Base-by-base conservation (phyloP, 2,329 filamentous ascomycete species). In the Chrysosphaeria jannelii region DNA sequence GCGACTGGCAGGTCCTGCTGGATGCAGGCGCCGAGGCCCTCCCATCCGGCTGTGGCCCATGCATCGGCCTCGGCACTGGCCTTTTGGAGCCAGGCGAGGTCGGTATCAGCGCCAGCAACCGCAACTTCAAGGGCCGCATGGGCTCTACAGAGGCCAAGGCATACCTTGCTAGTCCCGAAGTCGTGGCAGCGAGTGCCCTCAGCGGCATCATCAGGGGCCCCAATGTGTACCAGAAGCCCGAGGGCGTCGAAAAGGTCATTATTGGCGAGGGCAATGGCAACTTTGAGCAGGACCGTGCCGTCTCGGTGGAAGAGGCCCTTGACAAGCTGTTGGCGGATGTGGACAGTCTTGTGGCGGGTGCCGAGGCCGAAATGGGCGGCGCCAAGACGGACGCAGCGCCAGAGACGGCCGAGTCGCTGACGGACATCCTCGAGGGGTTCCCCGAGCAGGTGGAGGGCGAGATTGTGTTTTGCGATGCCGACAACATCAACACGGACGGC, bases 51-150 rank as follows among this genome's bases (percentile, higher is more conserved):
- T 91, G 79, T 32, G 76, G 64, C 0, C 68, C 71, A 0, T 91
- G 81, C 37, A 91, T 93, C 30, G 79, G 79, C 6, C 55, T 89
- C 8, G 39, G 25, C 39, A 0, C 54, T 0, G 79, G 79, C 18
- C 51, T 90, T 0, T 54, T 90, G 1, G 67, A 91, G 40, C 55
- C 60, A 2, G 75, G 72, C n/a, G 78, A 91, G 45, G 64, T 78
- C 7, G 78, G 78, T 12, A 79, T 91, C 33, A 66, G 56, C 29
- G 74, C 76, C 0, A 65, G 55, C 24, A 91, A 91, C 48, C 55
- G 79, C 8, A 90, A 90, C 42, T 91, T 79, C 51, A 78, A 79
- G 43, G 79, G 78, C 0, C 62, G 79, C 3, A 88, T 91, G 72
- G 79, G 79, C 3, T 67, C 58, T 9, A 63, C 57, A 3, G 61